Percentiles rank a stretch among this genome's conserved stretches.
phyloP scores from a whole-genome alignment of 768 basidiomycete species.

The Trametes sanguinea region DNA sequence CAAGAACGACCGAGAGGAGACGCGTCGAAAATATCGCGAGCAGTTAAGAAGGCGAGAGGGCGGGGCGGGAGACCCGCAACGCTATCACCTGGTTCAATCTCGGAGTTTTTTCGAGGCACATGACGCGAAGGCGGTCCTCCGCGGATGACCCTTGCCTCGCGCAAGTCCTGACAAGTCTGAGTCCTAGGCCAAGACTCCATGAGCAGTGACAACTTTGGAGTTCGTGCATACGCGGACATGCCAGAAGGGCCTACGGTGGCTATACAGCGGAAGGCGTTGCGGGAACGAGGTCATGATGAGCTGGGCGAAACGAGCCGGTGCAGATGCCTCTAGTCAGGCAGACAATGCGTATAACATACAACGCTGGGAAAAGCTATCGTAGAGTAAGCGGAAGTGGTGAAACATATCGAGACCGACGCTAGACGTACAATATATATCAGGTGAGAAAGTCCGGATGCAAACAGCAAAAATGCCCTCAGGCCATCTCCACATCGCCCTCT shows the following conservation, averaged over 20 bases:
- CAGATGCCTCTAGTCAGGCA: neutral
- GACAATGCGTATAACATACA: neutral
- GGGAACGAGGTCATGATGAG: too few species aligned
- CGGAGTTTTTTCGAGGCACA: slow-evolving; percentile 19
- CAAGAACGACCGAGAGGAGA: neutral
- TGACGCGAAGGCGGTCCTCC: slow-evolving; percentile 17
- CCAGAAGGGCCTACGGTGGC: too few species aligned
- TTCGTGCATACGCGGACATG: too few species aligned
- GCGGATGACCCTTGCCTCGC: neutral
- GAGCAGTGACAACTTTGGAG: too few species aligned
- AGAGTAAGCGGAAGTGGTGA: neutral
- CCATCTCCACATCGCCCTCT: slow-evolving; percentile 27
- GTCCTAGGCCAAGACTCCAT: too few species aligned
- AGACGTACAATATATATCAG: slow-evolving; percentile 15
- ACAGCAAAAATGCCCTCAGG: slow-evolving; percentile 2
- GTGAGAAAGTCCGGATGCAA: neutral
- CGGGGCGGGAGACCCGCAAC: neutral
- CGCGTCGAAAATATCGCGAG: slow-evolving; percentile 6
- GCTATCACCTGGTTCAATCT: slow-evolving; percentile 19
- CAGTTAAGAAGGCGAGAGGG: neutral
- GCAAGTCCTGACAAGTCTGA: too few species aligned
- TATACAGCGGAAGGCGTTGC: too few species aligned
- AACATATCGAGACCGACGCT: neutral
- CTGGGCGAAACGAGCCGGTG: neutral
- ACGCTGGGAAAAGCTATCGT: neutral